Evolutionary conservation across 177 flowering plant genomes (phyloP).

Genomic region (Tripterygium wilfordii): DNA sequence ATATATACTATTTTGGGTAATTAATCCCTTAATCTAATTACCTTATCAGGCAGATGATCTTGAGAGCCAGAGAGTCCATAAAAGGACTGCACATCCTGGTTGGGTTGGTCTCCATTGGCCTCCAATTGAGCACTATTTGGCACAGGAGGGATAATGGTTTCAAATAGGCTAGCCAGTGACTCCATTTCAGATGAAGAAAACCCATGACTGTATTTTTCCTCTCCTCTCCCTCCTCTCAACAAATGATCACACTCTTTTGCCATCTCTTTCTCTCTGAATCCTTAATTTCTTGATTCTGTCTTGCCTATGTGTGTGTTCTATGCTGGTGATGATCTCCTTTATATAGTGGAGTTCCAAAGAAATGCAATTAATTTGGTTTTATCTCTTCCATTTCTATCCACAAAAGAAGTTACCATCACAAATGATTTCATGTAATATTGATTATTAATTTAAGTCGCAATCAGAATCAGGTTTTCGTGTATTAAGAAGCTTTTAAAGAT

Average conservation of each 20-base stretch:
- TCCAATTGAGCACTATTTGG: conserved; percentile 12
- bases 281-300: not conserved
- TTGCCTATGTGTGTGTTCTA: too few species aligned
- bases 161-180: conserved; percentile 43
- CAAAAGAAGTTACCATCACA: too few species aligned
- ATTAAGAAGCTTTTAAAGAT: too few species aligned
- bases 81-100: conserved; percentile 24
- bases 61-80: conserved; percentile 40
- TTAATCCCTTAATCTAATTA: too few species aligned
- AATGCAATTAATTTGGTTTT: too few species aligned
- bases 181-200: conserved; percentile 39
- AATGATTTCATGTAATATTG: too few species aligned
- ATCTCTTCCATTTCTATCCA: too few species aligned
- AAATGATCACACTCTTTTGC: conserved; percentile 31
- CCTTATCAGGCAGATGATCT: conserved; percentile 45
- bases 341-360: too few species aligned
- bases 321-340: too few species aligned
- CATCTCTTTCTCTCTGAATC: conserved; percentile 8
- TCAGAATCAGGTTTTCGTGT: too few species aligned
- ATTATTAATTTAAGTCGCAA: too few species aligned
- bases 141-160: conserved; percentile 44
- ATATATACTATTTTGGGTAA: too few species aligned
- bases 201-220: conserved; percentile 39
- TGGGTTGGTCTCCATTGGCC: conserved; percentile 1
- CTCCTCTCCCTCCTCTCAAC: conserved; percentile 25